Base-by-base conservation (phyloP, 2,329 filamentous ascomycete genomes). In the Penicillium freii region DNA sequence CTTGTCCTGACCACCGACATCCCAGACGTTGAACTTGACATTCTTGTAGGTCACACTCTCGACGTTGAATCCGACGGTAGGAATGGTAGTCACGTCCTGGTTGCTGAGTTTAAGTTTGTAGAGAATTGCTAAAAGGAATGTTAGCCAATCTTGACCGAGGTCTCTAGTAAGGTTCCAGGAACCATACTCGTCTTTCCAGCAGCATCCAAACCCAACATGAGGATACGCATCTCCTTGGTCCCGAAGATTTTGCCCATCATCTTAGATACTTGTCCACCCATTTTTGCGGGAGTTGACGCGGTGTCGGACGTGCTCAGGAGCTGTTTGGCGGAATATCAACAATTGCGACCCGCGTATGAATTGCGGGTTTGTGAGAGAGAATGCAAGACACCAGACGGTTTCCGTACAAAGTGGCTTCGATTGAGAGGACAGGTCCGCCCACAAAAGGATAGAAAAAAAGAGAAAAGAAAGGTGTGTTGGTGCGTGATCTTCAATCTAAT, bases 41-140 rank as follows among this genome's bases (percentile, higher is more conserved):
- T 97, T 97, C 85, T 97, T 97, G 83, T 96, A 97, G 67, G 92
- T 95, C 71, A 97, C 92, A 5, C 92, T 96, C 83, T 97, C 93
- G 77, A 97, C 94, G 84, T 97, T 97, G 85, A 97, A 97, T 68
- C 93, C 94, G 69, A 99, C 94, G 34, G 94, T 99, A 46, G 94
- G 94, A 73, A 97, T 97, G 51, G 94, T 97, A 61, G 94, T 97
- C 71, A 97, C 92, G 74, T 96, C 92, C 82, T 97, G 92, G 78
- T 93, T 92, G 59, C 70, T 73, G 60, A 97, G 87, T 85, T 97
- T 97, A 73, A 99, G 85, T 84, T 97, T 97, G 85, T 97, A 99
- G 62, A 99, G 87, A 72, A 97, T 97, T 56, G 94, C 80, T 82
- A 48, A 25, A n/a, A 27, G n/a, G 4, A 60, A 34, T 47, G 43